A percentile compares a stretch with the other conserved stretches of the same genome.
Evolutionary conservation across 208 protist species (phyloP).

Genomic region (Novymonas esmeraldas): DNA sequence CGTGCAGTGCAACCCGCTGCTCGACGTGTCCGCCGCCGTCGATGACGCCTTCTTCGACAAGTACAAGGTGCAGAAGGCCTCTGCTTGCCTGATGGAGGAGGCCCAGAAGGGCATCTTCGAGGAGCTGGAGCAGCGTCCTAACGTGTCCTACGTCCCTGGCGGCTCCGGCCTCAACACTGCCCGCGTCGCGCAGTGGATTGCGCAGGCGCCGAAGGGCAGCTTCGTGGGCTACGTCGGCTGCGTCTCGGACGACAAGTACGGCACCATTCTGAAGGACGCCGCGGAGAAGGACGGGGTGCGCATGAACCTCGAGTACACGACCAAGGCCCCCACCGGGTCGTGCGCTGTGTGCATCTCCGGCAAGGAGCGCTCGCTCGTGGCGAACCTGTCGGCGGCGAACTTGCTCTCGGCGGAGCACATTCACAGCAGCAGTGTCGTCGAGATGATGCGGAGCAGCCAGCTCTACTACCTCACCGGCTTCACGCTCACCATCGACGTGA

Average conservation of each 20-base stretch:
- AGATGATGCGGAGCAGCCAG: conserved; percentile 28
- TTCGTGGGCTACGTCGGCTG: conserved; percentile 92
- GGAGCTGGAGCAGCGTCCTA: conserved; percentile 67
- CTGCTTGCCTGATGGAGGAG: conserved; percentile 93
- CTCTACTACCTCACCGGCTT: conserved; percentile 96
- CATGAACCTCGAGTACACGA: conserved; percentile 88
- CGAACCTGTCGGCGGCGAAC: conserved; percentile 97
- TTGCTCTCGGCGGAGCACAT: conserved; percentile 94
- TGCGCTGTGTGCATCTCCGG: conserved; percentile 97
- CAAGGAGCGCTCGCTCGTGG: conserved; percentile 95
- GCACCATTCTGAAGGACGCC: conserved; percentile 69
- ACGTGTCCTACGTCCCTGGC: conserved; percentile 96
- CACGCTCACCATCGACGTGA: conserved; percentile 95
- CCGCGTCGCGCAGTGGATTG: conserved; percentile 94
- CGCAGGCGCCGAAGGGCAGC: conserved; percentile 49
- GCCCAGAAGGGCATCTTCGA: conserved; percentile 95
- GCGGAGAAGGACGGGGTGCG: conserved; percentile 92
- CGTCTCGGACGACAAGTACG: conserved; percentile 96
- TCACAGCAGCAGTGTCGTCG: conserved; percentile 36
- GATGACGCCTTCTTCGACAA: conserved; percentile 90
- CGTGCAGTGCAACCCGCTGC: conserved; percentile 97
- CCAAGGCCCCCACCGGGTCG: conserved; percentile 93
- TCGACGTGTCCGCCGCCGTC: conserved; percentile 97
- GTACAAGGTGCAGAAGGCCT: conserved; percentile 88
- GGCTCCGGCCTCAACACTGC: conserved; percentile 98